These are phyloP conservation scores for Candida nitratophila DNA, from an alignment of 805 yeast species.

Conservation along the genomic window DNA sequence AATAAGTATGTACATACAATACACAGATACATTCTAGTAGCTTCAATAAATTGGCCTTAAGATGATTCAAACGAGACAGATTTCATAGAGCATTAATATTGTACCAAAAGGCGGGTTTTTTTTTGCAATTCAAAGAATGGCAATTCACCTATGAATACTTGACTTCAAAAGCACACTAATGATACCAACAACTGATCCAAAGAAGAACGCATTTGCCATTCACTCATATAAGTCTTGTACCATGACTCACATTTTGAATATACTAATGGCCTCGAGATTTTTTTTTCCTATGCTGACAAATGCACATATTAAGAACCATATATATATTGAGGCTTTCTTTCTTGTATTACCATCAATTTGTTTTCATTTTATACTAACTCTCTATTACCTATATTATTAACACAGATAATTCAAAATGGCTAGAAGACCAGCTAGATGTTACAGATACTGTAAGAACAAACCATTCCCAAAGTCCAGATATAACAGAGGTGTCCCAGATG, in stretches of 20 bases:
- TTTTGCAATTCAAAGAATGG: no score
- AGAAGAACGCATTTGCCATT: no score
- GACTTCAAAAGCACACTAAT: no score
- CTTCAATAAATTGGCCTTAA: no score
- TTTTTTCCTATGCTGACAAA: not conserved
- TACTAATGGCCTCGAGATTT: no score
- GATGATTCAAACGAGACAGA: no score
- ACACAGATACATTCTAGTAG: not conserved
- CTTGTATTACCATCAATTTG: not conserved
- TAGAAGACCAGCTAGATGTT: slow-evolving; percentile 99
- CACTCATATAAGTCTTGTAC: no score
- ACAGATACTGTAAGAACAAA: slow-evolving; percentile 99
- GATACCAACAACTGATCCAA: no score
- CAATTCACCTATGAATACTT: no score
- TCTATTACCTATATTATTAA: not conserved
- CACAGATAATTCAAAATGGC: slow-evolving; percentile 70
- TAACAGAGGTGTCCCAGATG: slow-evolving; percentile 99
- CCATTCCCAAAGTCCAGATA: slow-evolving; percentile 99
- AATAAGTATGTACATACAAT: not conserved
- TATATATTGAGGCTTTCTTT: not conserved
- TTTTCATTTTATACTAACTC: not conserved
- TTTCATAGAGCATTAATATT: no score
- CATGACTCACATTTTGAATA: no score
- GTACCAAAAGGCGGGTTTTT: no score
- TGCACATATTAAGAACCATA: not conserved